Evolutionary conservation across 352 stramenopile species (phyloP).

Genomic region (Phytopythium litorale): DNA sequence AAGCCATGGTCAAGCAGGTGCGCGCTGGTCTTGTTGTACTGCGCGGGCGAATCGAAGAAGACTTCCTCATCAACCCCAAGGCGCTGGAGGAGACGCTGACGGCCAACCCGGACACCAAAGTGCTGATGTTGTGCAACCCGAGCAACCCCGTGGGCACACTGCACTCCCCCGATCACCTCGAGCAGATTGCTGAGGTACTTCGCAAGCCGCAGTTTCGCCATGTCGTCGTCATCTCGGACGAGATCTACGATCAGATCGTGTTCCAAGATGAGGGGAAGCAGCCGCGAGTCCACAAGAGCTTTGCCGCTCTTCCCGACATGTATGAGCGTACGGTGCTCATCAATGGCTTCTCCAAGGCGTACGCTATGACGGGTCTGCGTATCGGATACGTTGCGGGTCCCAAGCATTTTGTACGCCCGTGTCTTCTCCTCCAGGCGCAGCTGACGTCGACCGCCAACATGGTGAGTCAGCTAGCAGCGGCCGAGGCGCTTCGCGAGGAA

Average conservation of each 20-base stretch:
- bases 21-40: conserved; percentile 87
- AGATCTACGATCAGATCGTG: conserved; percentile 97
- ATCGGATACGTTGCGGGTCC: conserved; percentile 89
- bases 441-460: conserved; percentile 93
- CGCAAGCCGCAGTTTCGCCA: conserved; percentile 59
- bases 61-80: conserved; percentile 89
- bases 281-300: conserved; percentile 56
- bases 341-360: conserved; percentile 96
- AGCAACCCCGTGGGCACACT: conserved; percentile 59
- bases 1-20: conserved; percentile 91
- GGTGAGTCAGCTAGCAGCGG: conserved; percentile 90
- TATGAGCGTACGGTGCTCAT: conserved; percentile 91
- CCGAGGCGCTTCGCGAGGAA: conserved; percentile 86
- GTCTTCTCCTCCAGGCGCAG: conserved; percentile 93
- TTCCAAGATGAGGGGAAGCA: conserved; percentile 76
- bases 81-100: conserved; percentile 75
- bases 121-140: conserved; percentile 88
- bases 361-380: conserved; percentile 95
- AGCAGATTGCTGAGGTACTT: conserved; percentile 48
- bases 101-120: conserved; percentile 62
- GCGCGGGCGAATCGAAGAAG: conserved; percentile 83
- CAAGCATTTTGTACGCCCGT: conserved; percentile 75
- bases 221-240: conserved; percentile 89
- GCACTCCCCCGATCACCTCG: conserved; percentile 50
- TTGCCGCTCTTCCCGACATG: conserved; percentile 77